These are phyloP conservation scores for Plasmodium relictum DNA, from an alignment of 169 alveolate species.

Conservation along the genomic window DNA sequence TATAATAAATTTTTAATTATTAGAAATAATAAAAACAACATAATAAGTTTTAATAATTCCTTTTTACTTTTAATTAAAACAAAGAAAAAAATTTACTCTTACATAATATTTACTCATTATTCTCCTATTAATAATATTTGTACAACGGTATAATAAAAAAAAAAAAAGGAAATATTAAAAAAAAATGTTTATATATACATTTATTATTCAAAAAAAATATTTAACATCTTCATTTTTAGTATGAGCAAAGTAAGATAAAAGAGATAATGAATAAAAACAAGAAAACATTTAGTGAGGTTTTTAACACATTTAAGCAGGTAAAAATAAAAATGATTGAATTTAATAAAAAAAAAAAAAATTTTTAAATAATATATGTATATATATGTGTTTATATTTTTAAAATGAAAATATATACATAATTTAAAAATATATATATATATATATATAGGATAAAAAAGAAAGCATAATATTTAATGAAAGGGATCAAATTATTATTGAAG, in stretches of 20 bases:
- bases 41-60: constrained; percentile 4
- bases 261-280: constrained; percentile 59
- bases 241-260: constrained; percentile 33
- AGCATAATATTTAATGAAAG: constrained; percentile 43
- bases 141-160: constrained; percentile 21
- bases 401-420: background rate
- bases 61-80: constrained; percentile 47
- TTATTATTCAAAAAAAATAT: background rate
- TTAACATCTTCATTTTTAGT: background rate
- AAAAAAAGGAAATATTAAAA: background rate
- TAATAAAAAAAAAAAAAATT: background rate
- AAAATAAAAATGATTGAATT: background rate
- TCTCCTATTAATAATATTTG: background rate
- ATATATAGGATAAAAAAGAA: constrained; percentile 57
- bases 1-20: constrained; percentile 42
- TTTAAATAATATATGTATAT: too few species aligned
- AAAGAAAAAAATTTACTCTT: constrained; percentile 30
- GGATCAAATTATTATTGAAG: constrained; percentile 57
- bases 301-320: constrained; percentile 52
- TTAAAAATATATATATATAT: background rate
- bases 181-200: background rate
- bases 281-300: constrained; percentile 39
- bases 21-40: constrained; percentile 20
- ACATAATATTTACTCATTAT: constrained; percentile 38
- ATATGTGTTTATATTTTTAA: background rate